Evolutionary conservation across 257 asterid genomes (phyloP), one percentile per base, ranked within the genome.

Genomic region (Solanum sitiens): DNA sequence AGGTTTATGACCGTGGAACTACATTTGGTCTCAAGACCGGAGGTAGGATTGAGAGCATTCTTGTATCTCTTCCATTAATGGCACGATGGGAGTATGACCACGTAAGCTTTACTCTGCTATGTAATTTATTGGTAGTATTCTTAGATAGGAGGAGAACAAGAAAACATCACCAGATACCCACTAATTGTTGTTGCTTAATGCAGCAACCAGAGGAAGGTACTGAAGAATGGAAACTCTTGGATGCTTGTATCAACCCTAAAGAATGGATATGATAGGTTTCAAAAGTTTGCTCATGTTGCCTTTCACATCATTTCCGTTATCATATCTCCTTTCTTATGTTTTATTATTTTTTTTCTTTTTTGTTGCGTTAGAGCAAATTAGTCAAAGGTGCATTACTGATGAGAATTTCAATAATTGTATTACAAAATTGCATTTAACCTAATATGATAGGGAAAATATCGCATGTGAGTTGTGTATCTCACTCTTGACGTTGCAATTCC

Each of bases 11-110:
- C 88, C 95, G 99, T 65, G 99, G 99, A 90, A 97, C 99, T 50
- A 97, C 99, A 87, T 97, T 97, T 91, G 98, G 98, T 85, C 98
- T 97, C 84, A 97, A 97, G 91, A 97, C 99, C 56, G 98, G 99
- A 68, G 99, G 99, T 76, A 92, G 99, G 93, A 97, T 97, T 42
- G 99, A 97, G 94, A 96, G 99, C 87, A 97, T 97, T 88, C 99
- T 97, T 23, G 99, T 97, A 83, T 97, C 99, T 61, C 99, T 97
- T 89, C 99, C 99, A 61, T 92, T 97, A 37, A 91, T 94, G 79
- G 95, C 98, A 8, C 97, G 99, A 11, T 97, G 99, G 98, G 99
- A 97, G 89, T 97, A 97, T 56, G 93, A 94, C 90, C 99, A 97
- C 70, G 98, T 97, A 92, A 95, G 95, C 87, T 50, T 74, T 73